A percentile compares a stretch with the other conserved stretches of the same genome.
These are phyloP conservation scores for Scheffersomyces stambukii DNA, from an alignment of 1,139 yeast species.

Conservation along the genomic window DNA sequence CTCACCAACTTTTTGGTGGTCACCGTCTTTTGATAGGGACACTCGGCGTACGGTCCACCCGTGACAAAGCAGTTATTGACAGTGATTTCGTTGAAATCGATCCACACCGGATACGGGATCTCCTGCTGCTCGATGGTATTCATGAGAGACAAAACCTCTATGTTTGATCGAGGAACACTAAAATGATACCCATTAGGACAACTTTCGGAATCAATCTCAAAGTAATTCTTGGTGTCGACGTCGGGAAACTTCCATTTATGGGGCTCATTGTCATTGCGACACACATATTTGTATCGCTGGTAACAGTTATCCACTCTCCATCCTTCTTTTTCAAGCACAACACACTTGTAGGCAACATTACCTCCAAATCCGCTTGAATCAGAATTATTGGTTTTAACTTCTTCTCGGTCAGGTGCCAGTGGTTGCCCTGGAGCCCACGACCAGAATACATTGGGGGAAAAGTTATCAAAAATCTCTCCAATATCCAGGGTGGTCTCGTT, in stretches of 20 bases:
- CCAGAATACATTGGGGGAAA: conserved; percentile 49
- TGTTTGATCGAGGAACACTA: conserved; percentile 51
- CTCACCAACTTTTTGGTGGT: conserved; percentile 55
- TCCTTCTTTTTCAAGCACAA: conserved; percentile 43
- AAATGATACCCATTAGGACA: conserved; percentile 55
- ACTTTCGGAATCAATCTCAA: conserved; percentile 37
- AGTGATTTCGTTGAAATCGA: conserved; percentile 77
- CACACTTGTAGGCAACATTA: conserved; percentile 57
- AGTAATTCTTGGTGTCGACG: conserved; percentile 39
- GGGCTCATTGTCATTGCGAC: conserved; percentile 41
- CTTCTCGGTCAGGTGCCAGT: no score
- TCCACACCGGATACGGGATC: conserved; percentile 54
- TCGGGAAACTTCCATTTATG: conserved; percentile 46
- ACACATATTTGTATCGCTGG: conserved; percentile 46
- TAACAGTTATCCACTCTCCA: conserved; percentile 69
- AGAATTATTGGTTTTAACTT: conserved; percentile 1
- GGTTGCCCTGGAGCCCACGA: conserved; percentile 68
- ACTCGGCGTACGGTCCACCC: conserved; percentile 74
- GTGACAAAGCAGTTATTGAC: conserved; percentile 77
- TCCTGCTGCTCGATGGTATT: conserved; percentile 16
- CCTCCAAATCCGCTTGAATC: neutral
- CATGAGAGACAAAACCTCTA: conserved; percentile 32
- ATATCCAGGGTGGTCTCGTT: conserved; percentile 10
- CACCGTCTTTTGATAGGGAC: conserved; percentile 68
- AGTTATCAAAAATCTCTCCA: conserved; percentile 17